Conservation (phyloP, 2,329 filamentous ascomycete genomes). For the Pyricularia sp. region DNA sequence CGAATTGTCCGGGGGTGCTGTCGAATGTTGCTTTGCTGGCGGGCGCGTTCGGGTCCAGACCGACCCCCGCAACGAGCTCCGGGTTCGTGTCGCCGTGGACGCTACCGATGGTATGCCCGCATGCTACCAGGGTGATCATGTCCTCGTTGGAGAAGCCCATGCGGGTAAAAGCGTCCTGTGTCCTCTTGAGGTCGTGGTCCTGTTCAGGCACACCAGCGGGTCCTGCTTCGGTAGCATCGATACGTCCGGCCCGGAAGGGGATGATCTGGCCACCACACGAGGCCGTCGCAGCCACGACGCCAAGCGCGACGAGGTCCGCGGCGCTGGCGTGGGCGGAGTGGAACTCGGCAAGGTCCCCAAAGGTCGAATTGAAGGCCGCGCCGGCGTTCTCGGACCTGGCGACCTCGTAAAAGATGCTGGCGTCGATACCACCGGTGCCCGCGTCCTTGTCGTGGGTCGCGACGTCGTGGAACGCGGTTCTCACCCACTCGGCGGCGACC, state of each 20-base stretch:
- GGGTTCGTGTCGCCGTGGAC: constrained; percentile 40
- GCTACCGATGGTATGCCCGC: constrained; percentile 48
- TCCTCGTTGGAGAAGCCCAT: constrained; percentile 43
- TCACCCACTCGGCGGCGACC: constrained; percentile 48
- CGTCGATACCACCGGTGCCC: constrained; percentile 42
- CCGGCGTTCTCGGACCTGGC: constrained; percentile 42
- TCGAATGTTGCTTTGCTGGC: constrained; percentile 24
- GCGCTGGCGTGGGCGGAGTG: constrained; percentile 36
- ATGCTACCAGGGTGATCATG: constrained; percentile 48
- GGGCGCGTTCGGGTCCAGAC: constrained; percentile 23
- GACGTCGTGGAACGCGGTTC: constrained; percentile 50
- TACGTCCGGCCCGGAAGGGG: constrained; percentile 37
- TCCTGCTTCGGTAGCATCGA: constrained; percentile 37
- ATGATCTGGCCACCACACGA: constrained; percentile 44
- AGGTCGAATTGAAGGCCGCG: constrained; percentile 37
- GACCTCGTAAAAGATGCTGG: constrained; percentile 46
- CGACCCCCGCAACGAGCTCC: constrained; percentile 14
- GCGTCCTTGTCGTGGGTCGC: constrained; percentile 34
- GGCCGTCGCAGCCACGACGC: constrained; percentile 43
- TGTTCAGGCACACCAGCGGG: constrained; percentile 41
- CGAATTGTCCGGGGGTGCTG: constrained; percentile 33
- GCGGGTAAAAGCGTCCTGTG: constrained; percentile 39
- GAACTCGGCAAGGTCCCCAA: constrained; percentile 40
- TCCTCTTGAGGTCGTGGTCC: constrained; percentile 37
- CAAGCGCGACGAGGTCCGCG: constrained; percentile 44